These are phyloP conservation scores for Odonthalia washingtoniensis DNA, from an alignment of 31 red algal genomes.

Conservation along the genomic window DNA sequence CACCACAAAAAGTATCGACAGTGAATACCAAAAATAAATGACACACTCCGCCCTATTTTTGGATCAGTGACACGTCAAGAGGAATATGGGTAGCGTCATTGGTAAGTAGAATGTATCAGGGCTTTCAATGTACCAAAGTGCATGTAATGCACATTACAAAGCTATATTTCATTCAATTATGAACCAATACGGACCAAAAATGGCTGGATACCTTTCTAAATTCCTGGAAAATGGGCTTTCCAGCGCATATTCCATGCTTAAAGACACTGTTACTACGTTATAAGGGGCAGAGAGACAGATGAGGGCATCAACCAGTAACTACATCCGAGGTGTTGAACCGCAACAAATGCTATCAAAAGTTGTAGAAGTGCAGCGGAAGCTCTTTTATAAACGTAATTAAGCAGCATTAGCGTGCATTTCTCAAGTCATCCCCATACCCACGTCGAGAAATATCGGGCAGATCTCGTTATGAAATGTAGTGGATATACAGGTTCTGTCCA, in stretches of 20 bases:
- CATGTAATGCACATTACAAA: not conserved
- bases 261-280: conserved; percentile 13
- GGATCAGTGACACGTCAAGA: too few relatives aligned
- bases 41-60: too few relatives aligned
- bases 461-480: not conserved
- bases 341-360: conserved; percentile 40
- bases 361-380: conserved; percentile 25
- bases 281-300: conserved; percentile 56
- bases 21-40: too few relatives aligned
- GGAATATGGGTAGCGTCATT: too few relatives aligned
- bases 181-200: not conserved
- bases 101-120: not conserved
- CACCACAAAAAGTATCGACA: too few relatives aligned
- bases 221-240: not conserved
- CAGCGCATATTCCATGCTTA: not conserved
- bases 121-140: not conserved
- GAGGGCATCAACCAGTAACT: conserved; percentile 5
- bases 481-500: not conserved
- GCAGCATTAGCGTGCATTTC: not conserved
- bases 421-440: conserved; percentile 38
- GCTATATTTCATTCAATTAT: not conserved
- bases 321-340: conserved; percentile 40
- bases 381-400: not conserved
- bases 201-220: not conserved
- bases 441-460: not conserved